Evolutionary conservation across 2,329 filamentous ascomycete genomes (phyloP), one percentile per base, ranked within the genome.

Genomic region (Xylariaceae sp.): DNA sequence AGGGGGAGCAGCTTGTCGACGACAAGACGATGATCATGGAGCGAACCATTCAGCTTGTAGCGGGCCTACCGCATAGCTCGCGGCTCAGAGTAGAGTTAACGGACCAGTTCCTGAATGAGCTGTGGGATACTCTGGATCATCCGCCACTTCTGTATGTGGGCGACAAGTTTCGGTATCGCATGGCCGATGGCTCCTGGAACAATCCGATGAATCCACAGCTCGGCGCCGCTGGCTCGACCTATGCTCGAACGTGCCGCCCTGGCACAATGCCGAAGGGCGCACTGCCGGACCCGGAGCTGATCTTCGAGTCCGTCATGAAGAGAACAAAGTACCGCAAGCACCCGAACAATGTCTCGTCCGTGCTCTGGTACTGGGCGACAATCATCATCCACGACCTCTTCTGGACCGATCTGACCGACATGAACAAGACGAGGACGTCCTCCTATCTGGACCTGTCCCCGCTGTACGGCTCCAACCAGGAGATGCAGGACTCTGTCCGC

Each of bases 21-120:
- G 85, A 90, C 61, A 83, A 82, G 60, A 83, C 78, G 2, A 83
- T 85, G 67, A 64, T 86, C 28, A 84, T 87, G 76, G 83, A 87
- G 56, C 67, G 75, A 6, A 68, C 81, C 5, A 85, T 87, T 39
- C 73, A 80, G 62, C 65, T 87, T 12, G 80, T 85, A 5, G 69
- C 78, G 10, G 72, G 70, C 19, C 63, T 87, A 21, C 80, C 79
- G 1, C 59, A 69, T 31, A 64, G 70, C 35, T 86, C 81, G 2
- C 72, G 72, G 46, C 67, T 71, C 17, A 68, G 81, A 8, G 63
- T 70, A 26, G 61, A 77, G 32, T 62, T 88, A 30, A 86, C 82
- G 7, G 77, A 81, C 47, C 57, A 60, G 29, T 82, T 89, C 47
- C 67, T 89, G 32, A 69, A 75, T 32, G 67, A 79, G 55, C 67